Conservation (phyloP, 2,329 filamentous ascomycete species). For the Verticillium longisporum region DNA sequence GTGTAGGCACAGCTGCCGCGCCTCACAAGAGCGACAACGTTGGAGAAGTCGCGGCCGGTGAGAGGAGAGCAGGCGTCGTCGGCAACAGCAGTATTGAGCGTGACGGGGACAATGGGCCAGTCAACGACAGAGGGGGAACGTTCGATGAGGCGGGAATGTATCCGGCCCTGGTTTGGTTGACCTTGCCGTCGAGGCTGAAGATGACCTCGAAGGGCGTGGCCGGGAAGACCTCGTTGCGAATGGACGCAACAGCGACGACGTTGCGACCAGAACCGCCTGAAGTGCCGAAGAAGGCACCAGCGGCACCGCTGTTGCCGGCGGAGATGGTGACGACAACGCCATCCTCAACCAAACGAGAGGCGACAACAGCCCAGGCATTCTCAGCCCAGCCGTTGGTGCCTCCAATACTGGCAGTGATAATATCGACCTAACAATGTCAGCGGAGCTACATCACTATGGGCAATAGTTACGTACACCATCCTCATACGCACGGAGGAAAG, state of each 20-base stretch:
- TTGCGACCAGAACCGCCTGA: conserved; percentile 30
- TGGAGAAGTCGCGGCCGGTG: conserved; percentile 14
- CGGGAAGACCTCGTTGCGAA: conserved; percentile 25
- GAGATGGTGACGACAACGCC: conserved; percentile 45
- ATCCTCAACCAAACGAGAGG: conserved; percentile 14
- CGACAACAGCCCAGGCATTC: background rate
- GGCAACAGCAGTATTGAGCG: conserved; percentile 16
- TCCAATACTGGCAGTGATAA: conserved; percentile 36
- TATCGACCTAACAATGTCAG: conserved; percentile 18
- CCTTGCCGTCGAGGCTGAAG: conserved; percentile 16
- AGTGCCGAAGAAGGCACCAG: conserved; percentile 38
- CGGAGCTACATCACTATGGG: background rate
- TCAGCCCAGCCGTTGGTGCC: conserved; percentile 1
- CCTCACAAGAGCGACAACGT: conserved; percentile 20
- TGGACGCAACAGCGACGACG: conserved; percentile 34
- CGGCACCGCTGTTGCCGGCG: conserved; percentile 43
- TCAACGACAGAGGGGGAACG: conserved; percentile 26
- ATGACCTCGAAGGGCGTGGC: conserved; percentile 21
- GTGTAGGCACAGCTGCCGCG: conserved; percentile 23
- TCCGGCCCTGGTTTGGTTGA: conserved; percentile 16
- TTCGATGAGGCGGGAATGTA: conserved; percentile 27
- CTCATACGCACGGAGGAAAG: conserved; percentile 25
- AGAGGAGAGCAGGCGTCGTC: conserved; percentile 21
- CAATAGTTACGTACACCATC: conserved; percentile 17
- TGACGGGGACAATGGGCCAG: conserved; percentile 20